These are phyloP conservation scores for Clonostachys rosea DNA, from an alignment of 2,329 filamentous ascomycete genomes.

Conservation along the genomic window DNA sequence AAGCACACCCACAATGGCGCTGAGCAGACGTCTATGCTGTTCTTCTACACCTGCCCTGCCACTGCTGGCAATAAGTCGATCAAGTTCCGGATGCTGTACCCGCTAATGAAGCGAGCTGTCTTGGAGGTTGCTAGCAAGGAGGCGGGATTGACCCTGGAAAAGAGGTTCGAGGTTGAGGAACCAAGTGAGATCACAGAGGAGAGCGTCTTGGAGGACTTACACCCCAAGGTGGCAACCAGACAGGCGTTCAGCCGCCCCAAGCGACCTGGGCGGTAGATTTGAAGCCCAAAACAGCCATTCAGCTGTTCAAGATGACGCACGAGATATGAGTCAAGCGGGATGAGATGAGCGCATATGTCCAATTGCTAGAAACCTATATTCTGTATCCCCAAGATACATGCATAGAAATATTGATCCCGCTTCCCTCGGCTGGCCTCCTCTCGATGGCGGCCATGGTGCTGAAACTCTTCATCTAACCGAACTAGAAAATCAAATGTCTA, in stretches of 20 bases:
- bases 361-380: conserved; percentile 7
- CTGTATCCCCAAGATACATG: conserved; percentile 19
- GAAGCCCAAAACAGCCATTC: too few species aligned
- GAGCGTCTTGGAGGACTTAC: conserved; percentile 60
- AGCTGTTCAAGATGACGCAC: too few species aligned
- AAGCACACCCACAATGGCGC: conserved; percentile 48
- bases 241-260: conserved; percentile 73
- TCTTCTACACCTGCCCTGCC: conserved; percentile 75
- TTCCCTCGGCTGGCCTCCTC: conserved; percentile 4
- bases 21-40: conserved; percentile 59
- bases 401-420: conserved; percentile 10
- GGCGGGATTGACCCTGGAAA: conserved; percentile 61
- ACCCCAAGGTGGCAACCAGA: conserved; percentile 61
- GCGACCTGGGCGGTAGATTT: conserved; percentile 61
- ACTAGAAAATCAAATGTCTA: too few species aligned
- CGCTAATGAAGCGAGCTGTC: conserved; percentile 64
- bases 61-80: conserved; percentile 62
- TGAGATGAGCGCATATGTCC: neutral
- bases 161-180: conserved; percentile 65
- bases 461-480: too few species aligned
- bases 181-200: conserved; percentile 68
- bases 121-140: conserved; percentile 61
- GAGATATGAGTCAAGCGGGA: too few species aligned
- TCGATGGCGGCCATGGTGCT: too few species aligned
- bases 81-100: conserved; percentile 83